Percentiles rank a stretch among this genome's conserved stretches.
Conservation (phyloP, 257 asterid genomes). For the Verbascum thapsus region DNA sequence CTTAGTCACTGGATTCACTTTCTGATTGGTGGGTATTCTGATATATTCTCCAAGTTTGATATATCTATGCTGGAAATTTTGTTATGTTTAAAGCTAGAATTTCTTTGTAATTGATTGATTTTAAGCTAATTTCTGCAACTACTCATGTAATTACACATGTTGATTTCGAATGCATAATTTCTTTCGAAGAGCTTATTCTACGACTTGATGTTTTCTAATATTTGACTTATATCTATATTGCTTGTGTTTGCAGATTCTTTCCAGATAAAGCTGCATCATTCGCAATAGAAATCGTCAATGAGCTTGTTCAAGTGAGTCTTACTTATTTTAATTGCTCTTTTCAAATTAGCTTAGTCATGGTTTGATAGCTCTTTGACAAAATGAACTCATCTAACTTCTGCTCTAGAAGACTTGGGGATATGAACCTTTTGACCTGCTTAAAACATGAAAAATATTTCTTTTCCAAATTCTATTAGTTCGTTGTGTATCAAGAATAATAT, state of each 20-base stretch:
- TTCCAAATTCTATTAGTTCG: background rate
- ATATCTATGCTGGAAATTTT: background rate
- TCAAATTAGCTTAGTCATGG: background rate
- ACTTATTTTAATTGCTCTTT: conserved; percentile 5
- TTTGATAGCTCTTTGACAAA: background rate
- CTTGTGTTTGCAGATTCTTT: conserved; percentile 53
- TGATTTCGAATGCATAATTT: background rate
- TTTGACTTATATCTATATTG: background rate
- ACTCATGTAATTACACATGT: background rate
- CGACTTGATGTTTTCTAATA: background rate
- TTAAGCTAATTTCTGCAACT: background rate
- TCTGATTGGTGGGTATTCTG: background rate
- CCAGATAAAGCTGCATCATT: conserved; percentile 76
- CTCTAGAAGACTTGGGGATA: background rate
- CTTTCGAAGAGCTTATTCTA: background rate
- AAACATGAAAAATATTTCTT: background rate
- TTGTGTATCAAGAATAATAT: background rate
- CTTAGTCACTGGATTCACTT: background rate
- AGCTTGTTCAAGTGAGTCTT: conserved; percentile 64
- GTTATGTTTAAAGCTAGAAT: background rate
- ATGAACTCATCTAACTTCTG: background rate
- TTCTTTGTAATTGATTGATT: background rate
- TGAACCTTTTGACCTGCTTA: background rate
- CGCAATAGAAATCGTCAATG: conserved; percentile 57
- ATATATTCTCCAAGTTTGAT: background rate